Percentiles rank a stretch among this genome's conserved stretches.
These are phyloP conservation scores for Hyaloraphidium curvatum DNA, from an alignment of 192 early-diverging fungal genomes.

Conservation along the genomic window DNA sequence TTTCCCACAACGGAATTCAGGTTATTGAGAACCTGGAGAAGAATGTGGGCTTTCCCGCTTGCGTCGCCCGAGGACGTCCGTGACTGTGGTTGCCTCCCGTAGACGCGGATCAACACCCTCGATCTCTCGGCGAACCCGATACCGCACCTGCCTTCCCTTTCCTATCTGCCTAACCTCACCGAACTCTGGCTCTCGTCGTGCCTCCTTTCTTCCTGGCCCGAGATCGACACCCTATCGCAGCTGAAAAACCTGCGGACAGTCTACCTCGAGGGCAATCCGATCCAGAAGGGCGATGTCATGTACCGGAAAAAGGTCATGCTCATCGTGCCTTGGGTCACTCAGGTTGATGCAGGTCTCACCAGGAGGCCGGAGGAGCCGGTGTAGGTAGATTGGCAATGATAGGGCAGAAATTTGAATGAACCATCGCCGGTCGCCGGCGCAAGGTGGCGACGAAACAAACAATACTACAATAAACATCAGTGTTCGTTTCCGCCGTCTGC, in stretches of 20 bases:
- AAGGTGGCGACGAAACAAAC: no score
- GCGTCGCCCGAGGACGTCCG: neutral
- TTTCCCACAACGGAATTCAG: conserved; percentile 77
- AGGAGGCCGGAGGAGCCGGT: no score
- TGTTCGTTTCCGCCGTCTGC: no score
- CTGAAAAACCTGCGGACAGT: conserved; percentile 62
- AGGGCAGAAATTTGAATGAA: no score
- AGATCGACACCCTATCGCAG: conserved; percentile 15
- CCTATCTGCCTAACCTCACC: neutral
- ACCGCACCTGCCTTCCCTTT: neutral
- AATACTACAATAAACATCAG: no score
- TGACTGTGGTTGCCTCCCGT: neutral
- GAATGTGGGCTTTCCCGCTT: conserved; percentile 26
- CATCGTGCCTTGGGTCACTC: conserved; percentile 60
- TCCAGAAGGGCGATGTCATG: conserved; percentile 53
- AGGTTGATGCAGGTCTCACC: conserved; percentile 99
- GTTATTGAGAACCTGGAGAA: conserved; percentile 57
- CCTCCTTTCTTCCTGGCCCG: neutral
- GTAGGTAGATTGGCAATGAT: no score
- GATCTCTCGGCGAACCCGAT: neutral
- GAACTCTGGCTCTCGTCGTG: neutral
- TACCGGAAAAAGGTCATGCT: conserved; percentile 79
- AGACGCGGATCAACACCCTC: neutral
- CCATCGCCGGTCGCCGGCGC: no score
- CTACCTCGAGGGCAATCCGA: conserved; percentile 88